Evolutionary conservation across 140 eudicot species (phyloP).

Genomic region (Bidens hawaiensis): DNA sequence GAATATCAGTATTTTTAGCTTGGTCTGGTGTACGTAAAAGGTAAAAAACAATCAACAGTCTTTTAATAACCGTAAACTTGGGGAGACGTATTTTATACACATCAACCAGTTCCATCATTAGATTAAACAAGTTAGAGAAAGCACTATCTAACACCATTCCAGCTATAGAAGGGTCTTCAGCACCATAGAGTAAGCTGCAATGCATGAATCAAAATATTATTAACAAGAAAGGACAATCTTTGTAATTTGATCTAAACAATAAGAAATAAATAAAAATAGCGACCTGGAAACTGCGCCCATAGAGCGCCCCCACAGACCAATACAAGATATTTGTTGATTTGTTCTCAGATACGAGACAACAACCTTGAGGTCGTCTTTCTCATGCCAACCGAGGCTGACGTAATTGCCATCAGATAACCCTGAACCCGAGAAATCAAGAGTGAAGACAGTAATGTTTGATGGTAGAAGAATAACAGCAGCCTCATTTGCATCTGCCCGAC

Average conservation of each 20-base stretch:
- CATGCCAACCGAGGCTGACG: conserved; percentile 98
- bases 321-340: conserved; percentile 64
- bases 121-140: conserved; percentile 75
- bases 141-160: conserved; percentile 99
- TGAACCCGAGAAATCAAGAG: conserved; percentile 95
- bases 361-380: conserved; percentile 93
- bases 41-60: too few species aligned
- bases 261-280: conserved; percentile 3
- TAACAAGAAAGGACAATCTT: too few species aligned
- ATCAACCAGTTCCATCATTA: conserved; percentile 96
- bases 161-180: conserved; percentile 95
- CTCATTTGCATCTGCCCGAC: conserved; percentile 93
- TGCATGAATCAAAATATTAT: too few species aligned
- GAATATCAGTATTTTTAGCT: conserved; percentile 1
- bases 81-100: conserved; percentile 96
- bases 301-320: conserved; percentile 98
- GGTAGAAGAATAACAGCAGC: conserved; percentile 92
- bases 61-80: conserved; percentile 61
- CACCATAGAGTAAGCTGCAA: conserved; percentile 79
- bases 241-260: too few species aligned
- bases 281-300: conserved; percentile 99
- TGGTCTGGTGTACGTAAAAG: too few species aligned
- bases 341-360: conserved; percentile 75
- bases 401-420: conserved; percentile 88
- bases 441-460: conserved; percentile 77